Evolutionary conservation across 2,329 filamentous ascomycete genomes (phyloP).

Genomic region (Alternaria triticina): DNA sequence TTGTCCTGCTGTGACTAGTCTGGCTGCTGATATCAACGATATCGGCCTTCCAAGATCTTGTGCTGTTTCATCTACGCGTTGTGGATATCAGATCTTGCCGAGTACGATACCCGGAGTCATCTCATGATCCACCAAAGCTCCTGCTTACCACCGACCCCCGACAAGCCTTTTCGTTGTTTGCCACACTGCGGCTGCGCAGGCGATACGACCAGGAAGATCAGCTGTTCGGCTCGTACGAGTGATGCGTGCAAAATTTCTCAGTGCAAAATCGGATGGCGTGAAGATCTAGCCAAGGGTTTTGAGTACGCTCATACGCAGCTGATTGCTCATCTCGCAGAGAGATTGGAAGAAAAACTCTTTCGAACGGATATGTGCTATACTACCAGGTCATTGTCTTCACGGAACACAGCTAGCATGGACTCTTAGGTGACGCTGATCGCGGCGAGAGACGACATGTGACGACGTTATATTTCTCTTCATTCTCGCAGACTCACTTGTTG

Average conservation of each 20-base stretch:
- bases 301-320: fast-evolving
- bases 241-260: neutral
- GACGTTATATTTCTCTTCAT: neutral
- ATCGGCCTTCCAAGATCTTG: neutral
- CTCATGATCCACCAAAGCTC: neutral
- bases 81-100: neutral
- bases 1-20: neutral
- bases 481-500: neutral
- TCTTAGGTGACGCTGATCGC: fast-evolving
- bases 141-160: neutral
- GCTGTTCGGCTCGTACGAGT: neutral
- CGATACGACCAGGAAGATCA: neutral
- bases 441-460: neutral
- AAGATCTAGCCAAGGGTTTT: neutral
- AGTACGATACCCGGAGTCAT: neutral
- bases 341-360: fast-evolving
- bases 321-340: fast-evolving
- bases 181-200: neutral
- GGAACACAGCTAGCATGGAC: neutral
- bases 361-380: neutral
- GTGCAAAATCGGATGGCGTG: neutral
- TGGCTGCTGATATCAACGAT: neutral
- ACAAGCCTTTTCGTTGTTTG: neutral
- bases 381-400: neutral
- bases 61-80: neutral